phyloP scores from a whole-genome alignment of 2,329 filamentous ascomycete genomes.

The Capronia coronata region DNA sequence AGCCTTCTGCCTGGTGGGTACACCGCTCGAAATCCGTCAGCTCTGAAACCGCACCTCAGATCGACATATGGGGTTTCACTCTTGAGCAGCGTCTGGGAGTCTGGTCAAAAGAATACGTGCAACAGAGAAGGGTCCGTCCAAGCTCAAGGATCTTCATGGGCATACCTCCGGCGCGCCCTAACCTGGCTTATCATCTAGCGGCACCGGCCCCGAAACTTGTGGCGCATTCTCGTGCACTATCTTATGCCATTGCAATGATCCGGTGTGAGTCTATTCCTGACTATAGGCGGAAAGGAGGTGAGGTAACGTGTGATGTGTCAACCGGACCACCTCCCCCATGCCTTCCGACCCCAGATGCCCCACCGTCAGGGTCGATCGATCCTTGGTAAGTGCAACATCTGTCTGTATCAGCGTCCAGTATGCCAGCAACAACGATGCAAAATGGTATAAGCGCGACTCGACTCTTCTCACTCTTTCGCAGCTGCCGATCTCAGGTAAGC shows the following conservation, averaged over 20 bases:
- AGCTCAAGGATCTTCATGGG: background rate
- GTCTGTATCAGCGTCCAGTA: background rate
- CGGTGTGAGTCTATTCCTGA: background rate
- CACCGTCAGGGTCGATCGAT: background rate
- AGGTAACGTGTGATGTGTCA: background rate
- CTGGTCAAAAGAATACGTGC: no score
- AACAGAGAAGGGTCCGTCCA: background rate
- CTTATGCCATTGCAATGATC: background rate
- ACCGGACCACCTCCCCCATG: background rate
- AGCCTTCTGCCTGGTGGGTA: no score
- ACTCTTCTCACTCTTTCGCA: background rate
- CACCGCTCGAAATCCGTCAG: no score
- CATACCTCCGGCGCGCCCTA: background rate
- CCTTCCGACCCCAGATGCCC: background rate
- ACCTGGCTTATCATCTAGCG: background rate
- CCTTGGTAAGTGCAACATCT: background rate
- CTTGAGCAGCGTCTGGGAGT: no score
- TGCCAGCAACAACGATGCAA: constrained; percentile 3
- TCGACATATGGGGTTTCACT: no score
- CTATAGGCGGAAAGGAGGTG: background rate
- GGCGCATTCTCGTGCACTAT: background rate
- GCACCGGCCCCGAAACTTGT: constrained; percentile 1
- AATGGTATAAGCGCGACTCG: background rate
- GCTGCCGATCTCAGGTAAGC: constrained; percentile 10
- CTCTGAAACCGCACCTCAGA: no score